Conservation (phyloP, 208 protist species). For the Leishmania guyanensis region DNA sequence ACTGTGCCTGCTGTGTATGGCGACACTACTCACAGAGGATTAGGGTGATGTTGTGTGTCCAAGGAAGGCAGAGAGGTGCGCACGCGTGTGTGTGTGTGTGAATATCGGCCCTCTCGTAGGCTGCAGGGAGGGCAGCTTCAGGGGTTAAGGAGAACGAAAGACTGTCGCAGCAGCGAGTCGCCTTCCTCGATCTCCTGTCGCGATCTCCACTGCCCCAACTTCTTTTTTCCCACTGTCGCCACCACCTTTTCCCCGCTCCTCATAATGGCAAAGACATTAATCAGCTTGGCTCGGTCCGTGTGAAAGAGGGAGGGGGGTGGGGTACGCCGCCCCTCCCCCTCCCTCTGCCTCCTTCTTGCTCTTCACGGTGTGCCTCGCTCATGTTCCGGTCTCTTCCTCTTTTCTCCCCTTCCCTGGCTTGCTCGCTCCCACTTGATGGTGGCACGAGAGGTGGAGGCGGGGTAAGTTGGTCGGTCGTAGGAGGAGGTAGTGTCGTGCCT, state of each 20-base stretch:
- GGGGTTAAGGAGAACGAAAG: neutral
- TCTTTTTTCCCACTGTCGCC: neutral
- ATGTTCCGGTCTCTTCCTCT: conserved; percentile 5
- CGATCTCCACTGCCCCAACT: neutral
- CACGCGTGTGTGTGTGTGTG: neutral
- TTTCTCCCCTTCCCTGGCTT: conserved; percentile 11
- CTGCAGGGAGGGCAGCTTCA: neutral
- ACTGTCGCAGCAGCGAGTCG: neutral
- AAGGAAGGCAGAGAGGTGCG: neutral
- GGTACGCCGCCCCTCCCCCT: neutral
- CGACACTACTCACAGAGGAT: neutral
- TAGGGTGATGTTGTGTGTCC: neutral
- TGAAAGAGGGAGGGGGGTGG: neutral
- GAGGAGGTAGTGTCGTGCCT: neutral
- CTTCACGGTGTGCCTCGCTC: neutral
- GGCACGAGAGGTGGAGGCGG: neutral
- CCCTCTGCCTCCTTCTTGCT: neutral
- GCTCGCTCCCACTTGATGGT: neutral
- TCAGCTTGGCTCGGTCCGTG: neutral
- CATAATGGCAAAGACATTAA: neutral
- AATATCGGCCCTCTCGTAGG: neutral
- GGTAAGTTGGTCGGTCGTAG: neutral
- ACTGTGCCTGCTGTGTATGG: neutral
- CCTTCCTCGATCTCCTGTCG: neutral
- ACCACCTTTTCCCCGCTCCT: neutral